A percentile compares a stretch with the other conserved stretches of the same genome.
phyloP scores from a whole-genome alignment of 106 monocot genomes.

The Dioscorea alata region DNA sequence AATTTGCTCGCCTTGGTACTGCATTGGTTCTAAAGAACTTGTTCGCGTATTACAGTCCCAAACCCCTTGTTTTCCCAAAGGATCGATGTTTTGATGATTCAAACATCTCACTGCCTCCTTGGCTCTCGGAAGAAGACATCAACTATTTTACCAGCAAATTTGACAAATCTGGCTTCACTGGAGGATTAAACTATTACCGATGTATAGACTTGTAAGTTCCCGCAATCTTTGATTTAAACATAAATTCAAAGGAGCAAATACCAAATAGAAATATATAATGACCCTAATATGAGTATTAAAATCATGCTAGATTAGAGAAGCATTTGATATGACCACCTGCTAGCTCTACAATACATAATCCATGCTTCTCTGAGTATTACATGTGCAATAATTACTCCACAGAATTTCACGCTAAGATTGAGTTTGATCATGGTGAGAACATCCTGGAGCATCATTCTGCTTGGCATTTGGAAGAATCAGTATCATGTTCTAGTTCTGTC shows the following conservation, averaged over 20 bases:
- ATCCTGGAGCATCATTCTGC: too few relatives aligned
- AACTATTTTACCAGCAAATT: constrained; percentile 48
- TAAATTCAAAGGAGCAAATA: not conserved
- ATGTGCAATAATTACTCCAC: too few relatives aligned
- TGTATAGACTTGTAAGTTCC: constrained; percentile 38
- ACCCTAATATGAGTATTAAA: not conserved
- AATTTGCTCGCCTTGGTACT: constrained; percentile 22
- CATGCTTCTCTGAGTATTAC: too few relatives aligned
- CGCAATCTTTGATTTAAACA: not conserved
- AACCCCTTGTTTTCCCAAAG: constrained; percentile 24
- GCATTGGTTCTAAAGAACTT: constrained; percentile 18
- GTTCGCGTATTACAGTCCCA: constrained; percentile 25
- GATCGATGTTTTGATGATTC: constrained; percentile 22
- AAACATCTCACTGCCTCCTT: constrained; percentile 24
- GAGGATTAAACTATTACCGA: constrained; percentile 61
- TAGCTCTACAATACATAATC: too few relatives aligned
- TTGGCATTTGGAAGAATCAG: too few relatives aligned
- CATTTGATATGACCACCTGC: too few relatives aligned
- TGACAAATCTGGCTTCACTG: constrained; percentile 52
- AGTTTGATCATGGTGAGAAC: too few relatives aligned
- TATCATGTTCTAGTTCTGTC: too few relatives aligned
- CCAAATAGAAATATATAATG: not conserved
- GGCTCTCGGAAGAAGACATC: constrained; percentile 57
- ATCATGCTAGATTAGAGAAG: too few relatives aligned
- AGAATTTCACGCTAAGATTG: too few relatives aligned